phyloP scores from a whole-genome alignment of 768 basidiomycete species.

The Trametes maxima region DNA sequence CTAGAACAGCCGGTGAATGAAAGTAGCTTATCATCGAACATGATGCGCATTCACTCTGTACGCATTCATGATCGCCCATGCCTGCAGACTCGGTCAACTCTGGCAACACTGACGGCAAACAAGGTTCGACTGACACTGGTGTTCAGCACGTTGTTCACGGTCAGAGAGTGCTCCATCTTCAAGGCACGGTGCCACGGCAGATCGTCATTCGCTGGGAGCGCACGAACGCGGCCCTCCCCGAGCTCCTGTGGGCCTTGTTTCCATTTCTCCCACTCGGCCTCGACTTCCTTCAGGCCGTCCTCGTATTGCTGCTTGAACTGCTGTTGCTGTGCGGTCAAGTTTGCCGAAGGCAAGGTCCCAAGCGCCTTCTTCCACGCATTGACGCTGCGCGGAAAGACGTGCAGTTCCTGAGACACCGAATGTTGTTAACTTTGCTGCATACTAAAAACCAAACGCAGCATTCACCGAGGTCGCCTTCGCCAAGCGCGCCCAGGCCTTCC shows the following conservation, averaged over 20 bases:
- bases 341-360: conserved; percentile 9
- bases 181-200: conserved; percentile 28
- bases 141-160: conserved; percentile 15
- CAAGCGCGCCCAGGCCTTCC: conserved; percentile 30
- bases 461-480: conserved; percentile 25
- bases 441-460: neutral
- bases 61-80: conserved; percentile 29
- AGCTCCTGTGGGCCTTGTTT: neutral
- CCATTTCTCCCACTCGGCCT: conserved; percentile 2
- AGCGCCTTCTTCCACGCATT: conserved; percentile 23
- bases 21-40: conserved; percentile 5
- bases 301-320: conserved; percentile 28
- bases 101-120: neutral
- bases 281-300: conserved; percentile 17
- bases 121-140: conserved; percentile 8
- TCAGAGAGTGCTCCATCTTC: conserved; percentile 22
- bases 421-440: neutral
- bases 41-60: conserved; percentile 14
- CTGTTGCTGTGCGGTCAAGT: conserved; percentile 16
- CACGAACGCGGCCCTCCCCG: neutral
- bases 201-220: conserved; percentile 4
- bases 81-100: conserved; percentile 17
- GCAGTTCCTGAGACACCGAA: conserved; percentile 13
- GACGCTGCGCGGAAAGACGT: conserved; percentile 13
- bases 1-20: neutral